phyloP scores from a whole-genome alignment of 495 filamentous ascomycete species.

The Aspergillus funiculosus region DNA sequence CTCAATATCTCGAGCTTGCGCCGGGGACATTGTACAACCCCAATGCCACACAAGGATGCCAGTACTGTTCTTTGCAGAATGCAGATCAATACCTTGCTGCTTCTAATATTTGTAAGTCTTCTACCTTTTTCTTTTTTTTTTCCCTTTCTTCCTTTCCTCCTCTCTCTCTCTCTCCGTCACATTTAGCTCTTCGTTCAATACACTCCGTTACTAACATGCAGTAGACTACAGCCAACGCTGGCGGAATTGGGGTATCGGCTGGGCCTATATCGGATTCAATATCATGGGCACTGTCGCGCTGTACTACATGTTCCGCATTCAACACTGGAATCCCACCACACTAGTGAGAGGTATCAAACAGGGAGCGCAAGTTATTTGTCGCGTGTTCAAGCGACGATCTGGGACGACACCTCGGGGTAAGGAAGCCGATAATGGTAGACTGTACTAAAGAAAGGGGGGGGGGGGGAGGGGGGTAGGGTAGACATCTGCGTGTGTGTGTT shows the following conservation, averaged over 20 bases:
- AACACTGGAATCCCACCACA: slow-evolving; percentile 38
- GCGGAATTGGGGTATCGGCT: slow-evolving; percentile 51
- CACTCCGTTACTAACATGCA: not conserved
- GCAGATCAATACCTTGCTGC: slow-evolving; percentile 44
- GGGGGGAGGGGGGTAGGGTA: not conserved
- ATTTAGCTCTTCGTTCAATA: not conserved
- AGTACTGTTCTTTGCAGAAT: slow-evolving; percentile 41
- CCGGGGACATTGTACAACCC: slow-evolving; percentile 44
- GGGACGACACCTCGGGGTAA: slow-evolving; percentile 53
- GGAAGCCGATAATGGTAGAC: slow-evolving; percentile 46
- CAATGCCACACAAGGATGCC: slow-evolving; percentile 32
- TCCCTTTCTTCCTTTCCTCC: not conserved
- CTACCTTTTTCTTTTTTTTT: not conserved
- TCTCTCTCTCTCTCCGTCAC: not conserved
- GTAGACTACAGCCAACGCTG: slow-evolving; percentile 42
- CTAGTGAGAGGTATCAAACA: slow-evolving; percentile 27
- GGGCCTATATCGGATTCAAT: slow-evolving; percentile 50
- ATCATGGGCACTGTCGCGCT: slow-evolving; percentile 43
- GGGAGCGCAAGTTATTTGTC: slow-evolving; percentile 30
- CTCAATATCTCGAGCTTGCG: slow-evolving; percentile 26
- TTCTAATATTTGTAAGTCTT: slow-evolving; percentile 41
- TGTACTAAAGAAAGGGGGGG: slow-evolving; percentile 17
- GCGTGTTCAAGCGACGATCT: slow-evolving; percentile 41
- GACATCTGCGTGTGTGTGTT: too few relatives aligned
- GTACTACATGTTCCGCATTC: slow-evolving; percentile 52